These are phyloP conservation scores for Malassezia nana DNA, from an alignment of 1,284 basidiomycete species.

Conservation along the genomic window DNA sequence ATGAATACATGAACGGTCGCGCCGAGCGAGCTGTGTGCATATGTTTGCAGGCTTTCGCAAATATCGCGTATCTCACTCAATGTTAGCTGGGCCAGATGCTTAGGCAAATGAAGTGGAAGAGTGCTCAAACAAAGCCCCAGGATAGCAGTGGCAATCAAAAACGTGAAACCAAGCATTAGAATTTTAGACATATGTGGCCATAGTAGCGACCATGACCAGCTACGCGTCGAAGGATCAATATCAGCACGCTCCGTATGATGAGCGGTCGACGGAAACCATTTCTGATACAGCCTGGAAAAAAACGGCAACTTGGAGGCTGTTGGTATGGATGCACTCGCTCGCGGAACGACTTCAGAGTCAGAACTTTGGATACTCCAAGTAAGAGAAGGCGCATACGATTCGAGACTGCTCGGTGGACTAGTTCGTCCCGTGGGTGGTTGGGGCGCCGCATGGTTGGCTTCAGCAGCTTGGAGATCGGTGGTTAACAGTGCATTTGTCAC, in stretches of 20 bases:
- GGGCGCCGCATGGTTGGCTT: background rate
- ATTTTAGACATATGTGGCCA: slow-evolving; percentile 34
- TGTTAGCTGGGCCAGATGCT: slow-evolving; percentile 39
- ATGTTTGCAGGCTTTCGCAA: slow-evolving; percentile 30
- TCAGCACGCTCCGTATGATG: slow-evolving; percentile 8
- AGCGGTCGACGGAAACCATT: background rate
- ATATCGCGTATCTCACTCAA: slow-evolving; percentile 41
- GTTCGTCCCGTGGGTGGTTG: background rate
- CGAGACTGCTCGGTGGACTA: slow-evolving; percentile 5
- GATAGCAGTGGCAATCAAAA: slow-evolving; percentile 33
- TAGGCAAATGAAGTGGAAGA: slow-evolving; percentile 38
- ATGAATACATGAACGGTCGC: slow-evolving; percentile 36
- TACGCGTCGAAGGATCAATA: slow-evolving; percentile 23
- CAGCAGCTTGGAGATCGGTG: background rate
- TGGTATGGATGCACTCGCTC: slow-evolving; percentile 10
- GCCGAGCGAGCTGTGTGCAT: slow-evolving; percentile 25
- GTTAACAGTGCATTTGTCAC: background rate
- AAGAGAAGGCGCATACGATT: slow-evolving; percentile 3
- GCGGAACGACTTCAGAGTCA: slow-evolving; percentile 3
- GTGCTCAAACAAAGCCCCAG: slow-evolving; percentile 37
- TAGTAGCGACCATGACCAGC: slow-evolving; percentile 23
- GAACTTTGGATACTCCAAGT: slow-evolving; percentile 5
- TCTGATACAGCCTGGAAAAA: background rate
- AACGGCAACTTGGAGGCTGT: background rate
- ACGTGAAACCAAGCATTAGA: slow-evolving; percentile 26